Evolutionary conservation across 352 stramenopile genomes (phyloP).

Genomic region (Thraustochytrium striatum): DNA sequence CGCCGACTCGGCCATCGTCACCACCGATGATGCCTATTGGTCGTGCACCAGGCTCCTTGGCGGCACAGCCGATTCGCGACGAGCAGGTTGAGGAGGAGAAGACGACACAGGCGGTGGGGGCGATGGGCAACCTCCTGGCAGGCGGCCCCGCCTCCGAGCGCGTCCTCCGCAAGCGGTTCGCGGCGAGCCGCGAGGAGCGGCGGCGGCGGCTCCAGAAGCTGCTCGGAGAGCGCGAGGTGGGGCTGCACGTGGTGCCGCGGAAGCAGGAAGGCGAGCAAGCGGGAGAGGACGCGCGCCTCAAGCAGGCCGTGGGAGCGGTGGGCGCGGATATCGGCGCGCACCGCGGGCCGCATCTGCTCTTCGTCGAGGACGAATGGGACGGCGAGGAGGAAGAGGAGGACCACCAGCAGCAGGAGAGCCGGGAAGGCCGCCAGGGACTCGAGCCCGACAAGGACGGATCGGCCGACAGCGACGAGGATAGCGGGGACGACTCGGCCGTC

Average conservation of each 20-base stretch:
- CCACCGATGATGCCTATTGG: no score
- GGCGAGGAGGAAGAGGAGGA: background rate
- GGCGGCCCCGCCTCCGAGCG: no score
- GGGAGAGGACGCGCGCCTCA: background rate
- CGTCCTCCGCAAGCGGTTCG: no score
- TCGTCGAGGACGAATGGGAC: conserved; percentile 3
- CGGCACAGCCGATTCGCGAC: no score
- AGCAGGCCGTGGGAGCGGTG: background rate
- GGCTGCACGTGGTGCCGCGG: background rate
- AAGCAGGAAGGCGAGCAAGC: background rate
- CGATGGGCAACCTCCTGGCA: no score
- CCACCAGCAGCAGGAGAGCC: background rate
- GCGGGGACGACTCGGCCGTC: no score
- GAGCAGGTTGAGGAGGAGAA: no score
- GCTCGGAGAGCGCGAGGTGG: background rate
- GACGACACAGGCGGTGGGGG: no score
- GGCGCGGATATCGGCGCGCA: background rate
- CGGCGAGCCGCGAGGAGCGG: background rate
- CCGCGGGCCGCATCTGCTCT: background rate
- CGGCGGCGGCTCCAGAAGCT: background rate
- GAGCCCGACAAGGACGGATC: background rate
- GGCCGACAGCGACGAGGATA: no score
- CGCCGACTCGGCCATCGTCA: no score
- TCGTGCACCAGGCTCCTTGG: no score
- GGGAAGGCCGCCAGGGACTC: background rate